These are phyloP conservation scores for Arthroderma sp. DNA, from an alignment of 2,329 filamentous ascomycete genomes.

Conservation along the genomic window DNA sequence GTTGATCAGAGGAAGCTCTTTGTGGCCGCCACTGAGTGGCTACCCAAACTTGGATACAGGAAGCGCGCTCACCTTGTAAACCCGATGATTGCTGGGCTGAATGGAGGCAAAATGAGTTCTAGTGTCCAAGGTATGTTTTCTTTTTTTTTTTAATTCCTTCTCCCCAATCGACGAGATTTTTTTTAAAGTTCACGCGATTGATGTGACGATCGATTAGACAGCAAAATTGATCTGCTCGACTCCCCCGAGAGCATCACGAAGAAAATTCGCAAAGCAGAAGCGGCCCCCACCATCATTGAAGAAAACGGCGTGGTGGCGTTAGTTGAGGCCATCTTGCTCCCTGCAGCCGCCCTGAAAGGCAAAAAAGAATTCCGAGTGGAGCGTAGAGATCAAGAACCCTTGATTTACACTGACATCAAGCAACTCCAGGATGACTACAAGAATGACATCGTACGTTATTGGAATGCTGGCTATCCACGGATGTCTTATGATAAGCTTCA, in stretches of 20 bases:
- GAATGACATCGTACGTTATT: conserved; percentile 54
- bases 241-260: conserved; percentile 57
- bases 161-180: neutral
- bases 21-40: conserved; percentile 66
- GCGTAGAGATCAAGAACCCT: conserved; percentile 48
- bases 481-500: neutral
- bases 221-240: conserved; percentile 91
- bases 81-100: conserved; percentile 77
- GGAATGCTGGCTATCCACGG: neutral
- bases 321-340: conserved; percentile 74
- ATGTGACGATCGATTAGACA: conserved; percentile 37
- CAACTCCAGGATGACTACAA: conserved; percentile 68
- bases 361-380: conserved; percentile 55
- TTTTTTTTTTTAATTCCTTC: neutral
- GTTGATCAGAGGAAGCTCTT: conserved; percentile 83
- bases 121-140: conserved; percentile 37
- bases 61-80: conserved; percentile 65
- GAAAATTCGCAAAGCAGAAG: conserved; percentile 77
- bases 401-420: conserved; percentile 66
- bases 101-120: conserved; percentile 76
- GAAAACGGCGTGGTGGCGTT: conserved; percentile 80
- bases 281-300: conserved; percentile 61
- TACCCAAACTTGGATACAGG: conserved; percentile 76
- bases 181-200: too few relatives aligned
- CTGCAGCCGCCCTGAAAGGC: conserved; percentile 52